These are phyloP conservation scores for Paspalum vaginatum DNA, from an alignment of 176 grass and related monocot species.

Conservation along the genomic window DNA sequence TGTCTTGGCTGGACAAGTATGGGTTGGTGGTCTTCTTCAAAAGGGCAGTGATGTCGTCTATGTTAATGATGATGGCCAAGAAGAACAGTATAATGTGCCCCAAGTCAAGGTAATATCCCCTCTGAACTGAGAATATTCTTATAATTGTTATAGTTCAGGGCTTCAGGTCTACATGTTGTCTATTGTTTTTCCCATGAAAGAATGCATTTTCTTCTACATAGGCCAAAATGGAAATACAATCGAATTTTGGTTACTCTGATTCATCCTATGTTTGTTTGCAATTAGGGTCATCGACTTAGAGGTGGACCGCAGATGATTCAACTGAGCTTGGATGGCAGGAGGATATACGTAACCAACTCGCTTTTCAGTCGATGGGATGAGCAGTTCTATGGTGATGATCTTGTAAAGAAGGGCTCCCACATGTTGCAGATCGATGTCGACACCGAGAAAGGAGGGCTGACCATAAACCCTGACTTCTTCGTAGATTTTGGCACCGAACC, in stretches of 20 bases:
- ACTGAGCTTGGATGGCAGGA: slow-evolving; percentile 85
- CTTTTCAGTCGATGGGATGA: slow-evolving; percentile 91
- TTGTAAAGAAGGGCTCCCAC: slow-evolving; percentile 87
- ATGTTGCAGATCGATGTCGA: slow-evolving; percentile 90
- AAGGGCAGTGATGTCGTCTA: slow-evolving; percentile 75
- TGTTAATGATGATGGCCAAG: slow-evolving; percentile 64
- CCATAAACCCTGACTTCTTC: slow-evolving; percentile 84
- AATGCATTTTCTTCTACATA: too few relatives aligned
- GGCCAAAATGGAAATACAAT: neutral
- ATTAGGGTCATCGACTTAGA: slow-evolving; percentile 78
- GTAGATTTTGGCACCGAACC: slow-evolving; percentile 82
- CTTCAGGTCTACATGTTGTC: too few relatives aligned
- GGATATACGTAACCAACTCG: slow-evolving; percentile 88
- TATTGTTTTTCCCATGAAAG: too few relatives aligned
- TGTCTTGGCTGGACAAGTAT: slow-evolving; percentile 83
- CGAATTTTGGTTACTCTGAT: slow-evolving; percentile 1
- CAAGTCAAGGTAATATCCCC: slow-evolving; percentile 67
- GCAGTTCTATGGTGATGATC: slow-evolving; percentile 75
- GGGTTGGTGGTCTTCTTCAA: slow-evolving; percentile 89
- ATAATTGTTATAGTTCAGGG: neutral
- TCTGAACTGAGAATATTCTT: neutral
- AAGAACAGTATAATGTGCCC: slow-evolving; percentile 79
- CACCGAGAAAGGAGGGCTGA: slow-evolving; percentile 68
- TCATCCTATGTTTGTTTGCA: neutral
- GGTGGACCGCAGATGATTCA: slow-evolving; percentile 98